phyloP scores from a whole-genome alignment of 1,284 basidiomycete species.

The Austropuccinia psidii region DNA sequence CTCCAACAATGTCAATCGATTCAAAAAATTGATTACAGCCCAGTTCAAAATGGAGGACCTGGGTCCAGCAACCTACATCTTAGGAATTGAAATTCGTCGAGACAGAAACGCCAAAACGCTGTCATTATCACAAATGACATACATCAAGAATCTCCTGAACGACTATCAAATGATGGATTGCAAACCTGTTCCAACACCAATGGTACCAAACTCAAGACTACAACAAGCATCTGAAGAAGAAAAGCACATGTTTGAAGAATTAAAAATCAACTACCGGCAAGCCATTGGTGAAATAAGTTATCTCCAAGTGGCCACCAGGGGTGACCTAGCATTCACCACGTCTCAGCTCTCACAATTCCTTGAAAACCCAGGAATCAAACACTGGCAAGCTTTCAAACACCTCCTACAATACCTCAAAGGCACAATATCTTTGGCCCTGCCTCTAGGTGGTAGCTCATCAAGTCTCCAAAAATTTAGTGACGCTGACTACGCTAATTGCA shows the following conservation, averaged over 20 bases:
- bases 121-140: not conserved
- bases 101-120: not conserved
- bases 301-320: not conserved
- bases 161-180: not conserved
- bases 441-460: too few relatives aligned
- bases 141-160: not conserved
- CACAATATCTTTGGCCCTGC: too few relatives aligned
- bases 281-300: conserved; percentile 7
- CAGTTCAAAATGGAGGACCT: not conserved
- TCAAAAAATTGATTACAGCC: not conserved
- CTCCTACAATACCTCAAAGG: not conserved
- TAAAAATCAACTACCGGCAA: not conserved
- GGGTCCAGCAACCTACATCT: not conserved
- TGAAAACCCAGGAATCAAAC: not conserved
- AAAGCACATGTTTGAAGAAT: not conserved
- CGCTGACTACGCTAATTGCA: too few relatives aligned
- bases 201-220: not conserved
- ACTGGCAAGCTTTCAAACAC: conserved; percentile 3
- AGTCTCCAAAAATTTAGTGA: too few relatives aligned
- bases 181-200: not conserved
- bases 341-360: not conserved
- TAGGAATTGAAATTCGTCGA: not conserved
- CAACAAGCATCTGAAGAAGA: not conserved
- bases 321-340: conserved; percentile 1
- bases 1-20: not conserved